phyloP scores from a whole-genome alignment of 1,284 basidiomycete genomes.

The Cryptococcus sp. region DNA sequence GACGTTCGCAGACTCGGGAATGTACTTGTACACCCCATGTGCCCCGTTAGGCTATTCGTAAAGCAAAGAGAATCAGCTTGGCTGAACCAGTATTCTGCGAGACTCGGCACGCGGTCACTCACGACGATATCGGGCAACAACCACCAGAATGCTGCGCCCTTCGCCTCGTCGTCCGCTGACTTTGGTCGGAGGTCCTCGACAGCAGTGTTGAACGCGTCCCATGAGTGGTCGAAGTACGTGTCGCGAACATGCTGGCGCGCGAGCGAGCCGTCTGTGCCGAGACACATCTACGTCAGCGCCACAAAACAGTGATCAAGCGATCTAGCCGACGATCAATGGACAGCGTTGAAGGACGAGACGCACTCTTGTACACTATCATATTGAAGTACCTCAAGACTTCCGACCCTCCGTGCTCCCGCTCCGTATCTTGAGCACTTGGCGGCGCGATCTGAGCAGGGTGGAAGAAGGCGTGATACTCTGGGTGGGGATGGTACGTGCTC shows the following conservation, averaged over 20 bases:
- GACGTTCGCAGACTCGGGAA: constrained; percentile 20
- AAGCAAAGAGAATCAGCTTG: constrained; percentile 60
- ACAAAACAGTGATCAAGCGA: no score
- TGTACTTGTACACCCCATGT: constrained; percentile 43
- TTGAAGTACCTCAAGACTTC: constrained; percentile 51
- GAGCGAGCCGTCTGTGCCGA: constrained; percentile 72
- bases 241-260: constrained; percentile 79
- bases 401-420: constrained; percentile 20
- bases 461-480: constrained; percentile 57
- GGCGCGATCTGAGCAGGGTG: constrained; percentile 54
- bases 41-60: constrained; percentile 39
- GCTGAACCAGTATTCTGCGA: constrained; percentile 57
- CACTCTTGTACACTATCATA: constrained; percentile 58
- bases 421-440: constrained; percentile 19
- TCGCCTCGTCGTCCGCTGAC: constrained; percentile 46
- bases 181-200: constrained; percentile 54
- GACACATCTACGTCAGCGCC: no score
- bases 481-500: constrained; percentile 51
- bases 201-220: constrained; percentile 72
- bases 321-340: constrained; percentile 11
- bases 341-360: constrained; percentile 10
- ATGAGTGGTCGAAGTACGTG: constrained; percentile 63
- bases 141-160: constrained; percentile 58
- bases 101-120: constrained; percentile 67
- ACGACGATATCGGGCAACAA: constrained; percentile 60